phyloP scores from a whole-genome alignment of 1,139 yeast species.

The Debaryomyces sp. region DNA sequence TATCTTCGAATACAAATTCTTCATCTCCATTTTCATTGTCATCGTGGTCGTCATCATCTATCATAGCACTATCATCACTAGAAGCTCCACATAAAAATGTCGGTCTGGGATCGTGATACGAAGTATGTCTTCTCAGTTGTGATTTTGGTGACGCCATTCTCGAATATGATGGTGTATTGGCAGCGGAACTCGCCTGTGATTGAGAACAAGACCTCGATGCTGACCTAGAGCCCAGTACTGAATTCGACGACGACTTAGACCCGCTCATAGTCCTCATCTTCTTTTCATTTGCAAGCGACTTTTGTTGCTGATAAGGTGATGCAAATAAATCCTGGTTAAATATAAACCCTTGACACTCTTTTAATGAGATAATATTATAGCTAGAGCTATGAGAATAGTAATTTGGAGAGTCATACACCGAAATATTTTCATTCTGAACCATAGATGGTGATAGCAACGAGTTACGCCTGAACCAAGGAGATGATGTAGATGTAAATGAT shows the following conservation, averaged over 20 bases:
- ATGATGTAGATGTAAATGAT: slow-evolving; percentile 50
- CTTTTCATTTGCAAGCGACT: slow-evolving; percentile 45
- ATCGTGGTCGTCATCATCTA: slow-evolving; percentile 13
- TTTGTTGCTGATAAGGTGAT: slow-evolving; percentile 61
- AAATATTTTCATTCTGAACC: slow-evolving; percentile 62
- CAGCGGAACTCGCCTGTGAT: neutral
- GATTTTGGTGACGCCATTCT: neutral
- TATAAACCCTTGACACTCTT: slow-evolving; percentile 71
- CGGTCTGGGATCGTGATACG: slow-evolving; percentile 34
- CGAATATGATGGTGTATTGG: slow-evolving; percentile 1
- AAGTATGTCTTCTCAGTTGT: slow-evolving; percentile 34
- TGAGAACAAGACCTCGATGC: slow-evolving; percentile 9
- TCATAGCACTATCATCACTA: slow-evolving; percentile 10
- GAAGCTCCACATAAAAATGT: slow-evolving; percentile 16
- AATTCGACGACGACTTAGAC: slow-evolving; percentile 13
- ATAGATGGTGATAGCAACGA: slow-evolving; percentile 63
- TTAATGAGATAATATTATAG: slow-evolving; percentile 49
- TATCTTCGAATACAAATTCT: slow-evolving; percentile 6
- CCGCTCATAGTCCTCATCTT: slow-evolving; percentile 31
- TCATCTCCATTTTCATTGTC: slow-evolving; percentile 9
- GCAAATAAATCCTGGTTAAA: slow-evolving; percentile 79
- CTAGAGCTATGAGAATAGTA: slow-evolving; percentile 33
- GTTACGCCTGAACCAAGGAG: slow-evolving; percentile 61
- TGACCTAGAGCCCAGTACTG: slow-evolving; percentile 15
- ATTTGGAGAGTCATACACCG: slow-evolving; percentile 53